Percentiles rank a stretch among this genome's conserved stretches.
phyloP scores from a whole-genome alignment of 306 rosid genomes.

The Benincasa hispida region DNA sequence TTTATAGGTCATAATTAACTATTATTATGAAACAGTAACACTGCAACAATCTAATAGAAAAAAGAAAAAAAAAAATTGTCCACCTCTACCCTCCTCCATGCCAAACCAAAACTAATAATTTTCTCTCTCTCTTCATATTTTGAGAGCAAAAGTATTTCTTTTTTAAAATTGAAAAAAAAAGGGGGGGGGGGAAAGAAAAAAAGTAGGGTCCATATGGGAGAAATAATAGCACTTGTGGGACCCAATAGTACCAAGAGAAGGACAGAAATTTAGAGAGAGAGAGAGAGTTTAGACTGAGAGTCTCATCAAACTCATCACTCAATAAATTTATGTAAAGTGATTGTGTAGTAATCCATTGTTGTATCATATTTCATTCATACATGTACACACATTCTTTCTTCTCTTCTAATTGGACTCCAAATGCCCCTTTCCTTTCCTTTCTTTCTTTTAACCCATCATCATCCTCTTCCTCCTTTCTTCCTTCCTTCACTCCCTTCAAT shows the following conservation, averaged over 20 bases:
- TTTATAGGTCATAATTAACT: too few species aligned
- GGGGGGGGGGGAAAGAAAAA: not conserved
- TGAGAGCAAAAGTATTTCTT: conserved; percentile 13
- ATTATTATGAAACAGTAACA: too few species aligned
- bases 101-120: not conserved
- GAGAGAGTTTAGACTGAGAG: conserved; percentile 24
- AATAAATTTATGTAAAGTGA: conserved; percentile 11
- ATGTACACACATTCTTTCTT: not conserved
- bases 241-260: conserved; percentile 7
- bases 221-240: conserved; percentile 11
- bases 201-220: conserved; percentile 17
- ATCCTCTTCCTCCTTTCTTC: too few species aligned
- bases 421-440: too few species aligned
- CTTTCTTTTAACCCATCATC: too few species aligned
- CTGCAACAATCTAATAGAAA: too few species aligned
- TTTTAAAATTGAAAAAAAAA: not conserved
- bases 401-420: not conserved
- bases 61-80: too few species aligned
- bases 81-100: not conserved
- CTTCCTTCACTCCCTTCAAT: too few species aligned
- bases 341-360: not conserved
- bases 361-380: not conserved
- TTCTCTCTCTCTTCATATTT: not conserved
- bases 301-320: conserved; percentile 16
- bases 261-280: conserved; percentile 11